Conservation (phyloP, 805 yeast species). For the Pichia scutulata region DNA sequence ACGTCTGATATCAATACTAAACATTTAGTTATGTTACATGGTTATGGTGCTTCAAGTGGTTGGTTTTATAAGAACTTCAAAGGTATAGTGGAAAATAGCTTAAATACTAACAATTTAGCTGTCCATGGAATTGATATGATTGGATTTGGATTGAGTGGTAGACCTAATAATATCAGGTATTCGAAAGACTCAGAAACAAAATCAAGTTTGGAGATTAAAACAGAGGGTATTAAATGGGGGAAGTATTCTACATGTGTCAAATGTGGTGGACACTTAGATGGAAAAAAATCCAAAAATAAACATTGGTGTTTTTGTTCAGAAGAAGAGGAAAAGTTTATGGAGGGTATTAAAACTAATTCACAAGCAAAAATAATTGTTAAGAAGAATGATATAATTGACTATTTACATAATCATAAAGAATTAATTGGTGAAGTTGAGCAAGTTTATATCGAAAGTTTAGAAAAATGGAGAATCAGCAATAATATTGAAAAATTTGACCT, state of each 20-base stretch:
- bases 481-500: conserved; percentile 49
- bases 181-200: conserved; percentile 16
- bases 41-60: conserved; percentile 49
- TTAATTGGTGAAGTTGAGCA: conserved; percentile 41
- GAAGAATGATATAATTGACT: conserved; percentile 9
- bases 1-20: conserved; percentile 1
- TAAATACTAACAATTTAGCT: conserved; percentile 13
- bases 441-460: conserved; percentile 52
- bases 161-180: conserved; percentile 29
- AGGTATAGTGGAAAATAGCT: conserved; percentile 29
- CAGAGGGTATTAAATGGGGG: conserved; percentile 16
- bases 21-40: conserved; percentile 47
- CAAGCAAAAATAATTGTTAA: conserved; percentile 3
- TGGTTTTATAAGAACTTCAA: conserved; percentile 50
- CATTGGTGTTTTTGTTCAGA: conserved; percentile 9
- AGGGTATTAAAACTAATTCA: background rate
- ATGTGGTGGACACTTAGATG: conserved; percentile 13
- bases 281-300: conserved; percentile 3
- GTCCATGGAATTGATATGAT: conserved; percentile 41
- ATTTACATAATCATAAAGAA: conserved; percentile 30
- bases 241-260: conserved; percentile 7
- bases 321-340: conserved; percentile 6
- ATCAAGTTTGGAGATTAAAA: conserved; percentile 21
- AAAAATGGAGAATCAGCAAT: conserved; percentile 50
- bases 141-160: conserved; percentile 49